Percentiles rank a stretch among this genome's conserved stretches.
These are phyloP conservation scores for Phylloporus sp. DNA, from an alignment of 768 basidiomycete species.

Conservation along the genomic window DNA sequence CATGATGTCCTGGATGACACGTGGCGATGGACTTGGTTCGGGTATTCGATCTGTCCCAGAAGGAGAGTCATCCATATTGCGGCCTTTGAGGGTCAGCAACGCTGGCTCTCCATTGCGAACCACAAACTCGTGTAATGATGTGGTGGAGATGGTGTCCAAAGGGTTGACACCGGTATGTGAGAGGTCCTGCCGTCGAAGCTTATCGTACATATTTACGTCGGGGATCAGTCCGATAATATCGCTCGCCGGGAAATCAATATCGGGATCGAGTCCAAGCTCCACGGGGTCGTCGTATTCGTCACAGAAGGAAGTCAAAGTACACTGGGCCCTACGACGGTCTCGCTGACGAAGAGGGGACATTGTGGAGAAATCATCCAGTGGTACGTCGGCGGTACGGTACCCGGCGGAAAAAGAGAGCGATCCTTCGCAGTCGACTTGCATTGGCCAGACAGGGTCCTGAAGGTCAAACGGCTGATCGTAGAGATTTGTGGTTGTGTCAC, in stretches of 20 bases:
- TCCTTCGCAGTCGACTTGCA: slow-evolving; percentile 7
- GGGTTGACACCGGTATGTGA: slow-evolving; percentile 37
- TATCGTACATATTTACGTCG: slow-evolving; percentile 36
- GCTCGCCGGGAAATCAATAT: slow-evolving; percentile 7
- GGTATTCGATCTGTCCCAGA: background rate
- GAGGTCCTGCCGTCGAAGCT: slow-evolving; percentile 11
- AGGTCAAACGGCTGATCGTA: background rate
- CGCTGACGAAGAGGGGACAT: background rate
- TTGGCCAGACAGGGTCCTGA: background rate
- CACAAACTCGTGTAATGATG: background rate
- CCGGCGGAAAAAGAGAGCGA: background rate
- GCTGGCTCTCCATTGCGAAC: background rate
- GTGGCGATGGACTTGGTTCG: slow-evolving; percentile 24
- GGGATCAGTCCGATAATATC: slow-evolving; percentile 27
- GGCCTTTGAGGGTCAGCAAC: background rate
- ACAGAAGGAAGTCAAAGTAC: background rate
- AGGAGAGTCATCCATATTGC: background rate
- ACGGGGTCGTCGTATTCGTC: background rate
- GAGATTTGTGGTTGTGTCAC: background rate
- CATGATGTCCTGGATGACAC: slow-evolving; percentile 31
- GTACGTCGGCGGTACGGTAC: background rate
- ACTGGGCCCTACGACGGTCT: background rate
- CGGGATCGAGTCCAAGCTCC: slow-evolving; percentile 7
- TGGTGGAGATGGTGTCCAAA: slow-evolving; percentile 30
- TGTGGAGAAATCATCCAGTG: background rate